Conservation (phyloP, 2,329 filamentous ascomycete species). For the Colletotrichum coccodes region DNA sequence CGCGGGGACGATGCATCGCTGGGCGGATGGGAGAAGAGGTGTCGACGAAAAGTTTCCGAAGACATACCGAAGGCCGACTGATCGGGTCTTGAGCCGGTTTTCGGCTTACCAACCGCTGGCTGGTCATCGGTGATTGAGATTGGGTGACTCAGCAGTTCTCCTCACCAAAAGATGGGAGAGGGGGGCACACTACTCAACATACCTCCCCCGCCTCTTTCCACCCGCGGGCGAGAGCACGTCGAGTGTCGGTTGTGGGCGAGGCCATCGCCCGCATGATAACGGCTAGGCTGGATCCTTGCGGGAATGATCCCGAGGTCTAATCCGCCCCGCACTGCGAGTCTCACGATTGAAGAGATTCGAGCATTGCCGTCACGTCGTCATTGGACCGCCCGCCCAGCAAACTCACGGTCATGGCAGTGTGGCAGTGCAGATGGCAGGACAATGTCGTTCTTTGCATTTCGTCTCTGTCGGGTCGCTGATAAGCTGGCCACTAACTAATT, state of each 20-base stretch:
- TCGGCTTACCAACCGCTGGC: not conserved
- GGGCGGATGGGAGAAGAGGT: not conserved
- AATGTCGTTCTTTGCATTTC: constrained; percentile 13
- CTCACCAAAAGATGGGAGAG: not conserved
- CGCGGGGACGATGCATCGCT: not conserved
- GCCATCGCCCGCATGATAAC: not conserved
- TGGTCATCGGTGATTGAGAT: not conserved
- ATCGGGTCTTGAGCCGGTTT: not conserved
- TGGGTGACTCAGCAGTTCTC: constrained; percentile 1
- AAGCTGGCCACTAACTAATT: constrained; percentile 25
- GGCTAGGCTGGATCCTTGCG: constrained; percentile 5
- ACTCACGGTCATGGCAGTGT: not conserved
- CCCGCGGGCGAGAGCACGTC: too few species aligned
- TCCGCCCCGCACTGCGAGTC: not conserved
- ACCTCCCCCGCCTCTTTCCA: not conserved
- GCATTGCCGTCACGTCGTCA: not conserved
- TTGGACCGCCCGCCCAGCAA: not conserved
- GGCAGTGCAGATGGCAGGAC: not conserved
- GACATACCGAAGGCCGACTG: constrained; percentile 9
- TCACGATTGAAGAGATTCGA: not conserved
- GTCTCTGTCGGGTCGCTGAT: constrained; percentile 20
- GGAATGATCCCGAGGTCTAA: not conserved
- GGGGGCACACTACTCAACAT: not conserved
- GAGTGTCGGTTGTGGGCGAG: not conserved
- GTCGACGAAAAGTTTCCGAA: constrained; percentile 34